These are phyloP conservation scores for Trichophyton benhamiae DNA, from an alignment of 2,329 filamentous ascomycete genomes.

Conservation along the genomic window DNA sequence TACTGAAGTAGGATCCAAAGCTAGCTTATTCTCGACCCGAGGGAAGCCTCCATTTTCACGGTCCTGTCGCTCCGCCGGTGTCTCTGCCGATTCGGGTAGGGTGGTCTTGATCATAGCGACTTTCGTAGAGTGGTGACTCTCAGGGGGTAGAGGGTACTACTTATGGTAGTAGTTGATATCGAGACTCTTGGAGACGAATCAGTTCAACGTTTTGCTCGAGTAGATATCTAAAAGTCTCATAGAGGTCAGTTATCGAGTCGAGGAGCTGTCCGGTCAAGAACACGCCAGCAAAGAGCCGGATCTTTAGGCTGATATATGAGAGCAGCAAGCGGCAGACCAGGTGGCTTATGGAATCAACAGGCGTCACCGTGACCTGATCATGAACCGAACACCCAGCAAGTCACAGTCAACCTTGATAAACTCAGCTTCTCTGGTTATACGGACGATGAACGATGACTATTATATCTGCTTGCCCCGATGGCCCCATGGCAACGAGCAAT, in stretches of 20 bases:
- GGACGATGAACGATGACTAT: neutral
- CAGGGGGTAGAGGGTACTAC: neutral
- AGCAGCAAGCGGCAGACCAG: neutral
- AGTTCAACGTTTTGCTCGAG: neutral
- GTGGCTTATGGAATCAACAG: neutral
- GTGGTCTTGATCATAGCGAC: neutral
- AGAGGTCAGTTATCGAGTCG: neutral
- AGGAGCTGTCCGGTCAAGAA: neutral
- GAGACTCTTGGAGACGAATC: neutral
- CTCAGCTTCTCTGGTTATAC: neutral
- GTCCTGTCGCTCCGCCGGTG: constrained; percentile 8
- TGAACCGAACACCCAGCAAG: neutral
- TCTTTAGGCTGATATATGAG: neutral
- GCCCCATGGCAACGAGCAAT: neutral
- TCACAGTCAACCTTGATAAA: neutral
- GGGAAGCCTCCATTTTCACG: constrained; percentile 11
- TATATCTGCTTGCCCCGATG: neutral
- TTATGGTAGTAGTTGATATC: neutral
- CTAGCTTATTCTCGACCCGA: constrained; percentile 11
- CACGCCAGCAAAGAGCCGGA: neutral
- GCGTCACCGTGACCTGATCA: neutral
- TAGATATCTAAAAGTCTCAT: neutral
- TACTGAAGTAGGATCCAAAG: constrained; percentile 3
- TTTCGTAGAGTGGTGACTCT: neutral
- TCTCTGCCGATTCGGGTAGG: constrained; percentile 2